Evolutionary conservation across 2,329 filamentous ascomycete genomes (phyloP).

Genomic region (Epichloe sylvatica): DNA sequence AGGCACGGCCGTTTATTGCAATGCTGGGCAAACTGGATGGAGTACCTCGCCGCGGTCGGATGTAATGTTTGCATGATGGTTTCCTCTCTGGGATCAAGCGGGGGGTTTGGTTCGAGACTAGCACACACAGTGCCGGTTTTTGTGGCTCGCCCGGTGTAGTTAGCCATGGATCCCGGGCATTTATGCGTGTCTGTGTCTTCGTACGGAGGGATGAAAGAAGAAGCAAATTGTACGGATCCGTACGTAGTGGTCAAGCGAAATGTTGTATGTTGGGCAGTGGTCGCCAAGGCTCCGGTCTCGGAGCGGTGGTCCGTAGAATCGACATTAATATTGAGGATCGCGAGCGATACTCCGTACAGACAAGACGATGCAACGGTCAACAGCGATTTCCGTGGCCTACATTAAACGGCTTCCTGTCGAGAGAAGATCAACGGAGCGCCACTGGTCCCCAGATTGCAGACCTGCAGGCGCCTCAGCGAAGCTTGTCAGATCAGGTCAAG

Average conservation of each 20-base stretch:
- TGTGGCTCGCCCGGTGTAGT: constrained; percentile 1
- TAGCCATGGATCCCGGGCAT: not conserved
- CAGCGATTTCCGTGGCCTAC: too few relatives aligned
- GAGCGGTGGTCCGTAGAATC: not conserved
- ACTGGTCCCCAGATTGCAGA: not conserved
- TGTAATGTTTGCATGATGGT: constrained; percentile 2
- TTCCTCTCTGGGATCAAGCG: constrained; percentile 1
- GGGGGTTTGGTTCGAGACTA: not conserved
- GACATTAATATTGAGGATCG: too few relatives aligned
- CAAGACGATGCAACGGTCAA: too few relatives aligned
- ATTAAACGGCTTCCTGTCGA: too few relatives aligned
- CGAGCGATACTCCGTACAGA: not conserved
- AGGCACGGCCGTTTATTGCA: not conserved
- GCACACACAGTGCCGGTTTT: constrained; percentile 1
- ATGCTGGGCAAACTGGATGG: not conserved
- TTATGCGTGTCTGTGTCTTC: not conserved
- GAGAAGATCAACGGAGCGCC: not conserved
- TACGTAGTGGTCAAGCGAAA: not conserved
- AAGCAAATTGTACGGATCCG: too few relatives aligned
- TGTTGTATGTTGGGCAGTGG: not conserved
- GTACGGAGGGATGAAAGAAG: not conserved
- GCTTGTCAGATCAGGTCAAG: too few relatives aligned
- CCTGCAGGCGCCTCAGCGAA: not conserved
- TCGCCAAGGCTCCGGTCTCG: not conserved
- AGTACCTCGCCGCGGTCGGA: constrained; percentile 1